Base-by-base conservation (phyloP, 2,329 filamentous ascomycete species). In the Lachnellula cervina region DNA sequence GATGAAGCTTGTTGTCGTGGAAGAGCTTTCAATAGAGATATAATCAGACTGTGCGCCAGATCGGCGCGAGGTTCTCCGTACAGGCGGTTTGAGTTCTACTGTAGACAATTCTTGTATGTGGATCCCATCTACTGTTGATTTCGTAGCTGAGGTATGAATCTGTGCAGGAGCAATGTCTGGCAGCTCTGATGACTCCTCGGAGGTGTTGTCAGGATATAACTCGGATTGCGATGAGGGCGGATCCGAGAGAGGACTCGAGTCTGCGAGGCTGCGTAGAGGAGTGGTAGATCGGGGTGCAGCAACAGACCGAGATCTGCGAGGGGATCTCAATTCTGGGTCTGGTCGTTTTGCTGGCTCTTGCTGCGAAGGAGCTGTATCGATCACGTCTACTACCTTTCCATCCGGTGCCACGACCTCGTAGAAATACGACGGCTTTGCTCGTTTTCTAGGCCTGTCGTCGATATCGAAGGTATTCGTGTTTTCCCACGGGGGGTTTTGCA, bases 401-500 rank as follows among this genome's bases (percentile, higher is more conserved):
- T 68, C 64, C 38, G 65, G 61, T 28, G 63, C 62, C 35, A 69
- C 65, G 40, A 67, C 62, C 51, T 69, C 66, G 32, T 64, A 68
- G 47, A 58, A 58, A 28, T 62, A 69, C 59, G 64, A 68, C 13
- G 62, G 59, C 32, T 66, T 64, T 38, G 56, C 60, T 49, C 60
- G 59, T 42, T 70, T 70, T 49, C 61, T 63, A 9, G 68, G 68
- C 44, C 68, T 62, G 49, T 68, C 65, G 43, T 73, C 68, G 51
- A 69, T 68, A 51, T 69, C 67, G 49, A 66, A 59, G 21, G 64
- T 61, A 49, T 68, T 65, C n/a, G 60, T 40, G 25, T 60, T 42
- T 69, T 63, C 66, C 62, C 62, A 65, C 62, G 64, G 69, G 48
- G 61, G 70, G 73, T 62, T 75, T 72, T 49, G 77, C 77, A 68